Percentiles rank a stretch among this genome's conserved stretches.
phyloP scores from a whole-genome alignment of 129 eudicot genomes.

The Tagetes erecta region DNA sequence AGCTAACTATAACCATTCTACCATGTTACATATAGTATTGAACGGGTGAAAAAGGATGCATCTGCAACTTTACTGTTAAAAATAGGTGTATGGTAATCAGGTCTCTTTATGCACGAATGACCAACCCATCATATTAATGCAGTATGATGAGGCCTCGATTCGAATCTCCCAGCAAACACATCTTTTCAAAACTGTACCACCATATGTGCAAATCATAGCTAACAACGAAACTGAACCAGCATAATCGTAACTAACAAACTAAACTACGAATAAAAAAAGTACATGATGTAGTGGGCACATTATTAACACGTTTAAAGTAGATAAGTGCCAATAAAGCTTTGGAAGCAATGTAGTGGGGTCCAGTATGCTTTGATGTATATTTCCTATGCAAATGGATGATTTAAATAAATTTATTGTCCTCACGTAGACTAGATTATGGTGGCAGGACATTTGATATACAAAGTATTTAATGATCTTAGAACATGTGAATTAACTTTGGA shows the following conservation, averaged over 20 bases:
- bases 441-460: background rate
- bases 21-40: background rate
- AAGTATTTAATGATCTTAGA: background rate
- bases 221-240: background rate
- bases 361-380: background rate
- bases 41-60: background rate
- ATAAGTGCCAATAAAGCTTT: background rate
- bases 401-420: background rate
- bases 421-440: background rate
- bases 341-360: background rate
- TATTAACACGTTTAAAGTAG: background rate
- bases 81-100: background rate
- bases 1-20: conserved; percentile 1
- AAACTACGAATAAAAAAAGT: background rate
- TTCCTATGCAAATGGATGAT: background rate
- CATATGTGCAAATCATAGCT: background rate
- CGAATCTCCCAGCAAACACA: background rate
- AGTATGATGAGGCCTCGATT: background rate
- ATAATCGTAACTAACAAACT: background rate
- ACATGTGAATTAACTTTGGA: background rate
- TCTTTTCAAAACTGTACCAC: background rate
- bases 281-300: background rate
- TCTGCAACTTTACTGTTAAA: conserved; percentile 10
- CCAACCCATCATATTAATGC: conserved; percentile 5
- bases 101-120: background rate